Percentiles rank a stretch among this genome's conserved stretches.
Evolutionary conservation across 352 stramenopile species (phyloP).

Genomic region (Phytophthora litchii): DNA sequence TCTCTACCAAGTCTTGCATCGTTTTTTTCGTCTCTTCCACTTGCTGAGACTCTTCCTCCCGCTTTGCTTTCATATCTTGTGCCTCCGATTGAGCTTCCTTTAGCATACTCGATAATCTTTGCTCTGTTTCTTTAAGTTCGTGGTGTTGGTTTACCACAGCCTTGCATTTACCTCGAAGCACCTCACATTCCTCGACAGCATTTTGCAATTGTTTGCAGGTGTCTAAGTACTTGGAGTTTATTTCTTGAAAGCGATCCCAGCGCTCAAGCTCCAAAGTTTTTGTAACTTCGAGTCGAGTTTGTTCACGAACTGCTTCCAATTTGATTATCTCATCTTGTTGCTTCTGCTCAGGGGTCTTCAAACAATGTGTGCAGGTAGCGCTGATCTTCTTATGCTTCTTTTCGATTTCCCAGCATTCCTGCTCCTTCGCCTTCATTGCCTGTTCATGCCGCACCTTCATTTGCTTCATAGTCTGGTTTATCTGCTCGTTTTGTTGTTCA

Average conservation of each 20-base stretch:
- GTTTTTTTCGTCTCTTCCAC: conserved; percentile 60
- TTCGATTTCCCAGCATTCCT: conserved; percentile 65
- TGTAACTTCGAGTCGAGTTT: conserved; percentile 50
- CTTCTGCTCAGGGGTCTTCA: conserved; percentile 63
- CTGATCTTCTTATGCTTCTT: conserved; percentile 60
- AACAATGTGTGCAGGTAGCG: conserved; percentile 48
- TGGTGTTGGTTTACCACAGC: conserved; percentile 38
- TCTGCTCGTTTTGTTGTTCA: conserved; percentile 52
- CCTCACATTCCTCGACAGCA: conserved; percentile 31
- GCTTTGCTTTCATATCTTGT: conserved; percentile 21
- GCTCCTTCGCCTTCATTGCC: conserved; percentile 53
- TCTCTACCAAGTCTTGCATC: conserved; percentile 72
- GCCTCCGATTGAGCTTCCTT: conserved; percentile 31
- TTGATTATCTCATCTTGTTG: conserved; percentile 46
- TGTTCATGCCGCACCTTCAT: conserved; percentile 57
- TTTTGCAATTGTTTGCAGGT: conserved; percentile 49
- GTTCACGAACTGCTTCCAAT: conserved; percentile 52
- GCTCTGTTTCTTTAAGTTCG: conserved; percentile 33
- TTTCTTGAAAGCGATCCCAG: conserved; percentile 71
- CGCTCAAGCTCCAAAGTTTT: conserved; percentile 69
- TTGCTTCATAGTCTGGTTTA: conserved; percentile 50
- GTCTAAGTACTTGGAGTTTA: conserved; percentile 75
- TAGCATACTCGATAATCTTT: conserved; percentile 29
- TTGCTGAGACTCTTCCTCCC: conserved; percentile 42
- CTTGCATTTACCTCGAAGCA: conserved; percentile 39